Conservation (phyloP, 192 early-diverging fungal genomes). For the Backusella australiensis region DNA sequence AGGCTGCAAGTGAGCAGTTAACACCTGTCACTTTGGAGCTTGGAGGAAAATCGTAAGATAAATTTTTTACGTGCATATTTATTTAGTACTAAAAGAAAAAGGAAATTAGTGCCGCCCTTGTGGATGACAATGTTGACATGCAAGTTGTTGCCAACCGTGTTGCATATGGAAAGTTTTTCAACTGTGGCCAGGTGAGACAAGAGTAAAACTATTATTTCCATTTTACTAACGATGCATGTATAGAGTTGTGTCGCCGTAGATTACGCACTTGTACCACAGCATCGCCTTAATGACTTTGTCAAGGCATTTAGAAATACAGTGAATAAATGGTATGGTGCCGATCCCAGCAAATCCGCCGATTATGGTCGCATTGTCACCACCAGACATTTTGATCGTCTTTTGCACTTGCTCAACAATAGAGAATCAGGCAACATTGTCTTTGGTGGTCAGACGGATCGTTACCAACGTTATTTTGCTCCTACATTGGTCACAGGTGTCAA, state of each 20-base stretch:
- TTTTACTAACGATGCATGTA: not conserved
- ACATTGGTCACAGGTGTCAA: slow-evolving; percentile 75
- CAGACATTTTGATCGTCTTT: slow-evolving; percentile 63
- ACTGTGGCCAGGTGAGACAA: slow-evolving; percentile 74
- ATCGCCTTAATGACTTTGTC: slow-evolving; percentile 46
- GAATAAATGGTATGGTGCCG: slow-evolving; percentile 39
- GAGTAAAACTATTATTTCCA: not conserved
- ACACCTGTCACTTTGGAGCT: slow-evolving; percentile 91
- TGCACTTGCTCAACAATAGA: slow-evolving; percentile 42
- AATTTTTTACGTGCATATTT: not conserved
- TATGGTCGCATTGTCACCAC: slow-evolving; percentile 64
- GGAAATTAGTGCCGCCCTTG: slow-evolving; percentile 51
- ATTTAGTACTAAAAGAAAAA: not conserved
- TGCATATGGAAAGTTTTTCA: slow-evolving; percentile 78
- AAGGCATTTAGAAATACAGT: slow-evolving; percentile 40
- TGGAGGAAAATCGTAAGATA: slow-evolving; percentile 80
- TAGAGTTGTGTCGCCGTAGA: slow-evolving; percentile 81
- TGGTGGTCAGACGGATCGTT: slow-evolving; percentile 60
- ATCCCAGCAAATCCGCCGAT: slow-evolving; percentile 40
- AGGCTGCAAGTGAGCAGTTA: slow-evolving; percentile 80
- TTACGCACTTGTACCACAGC: slow-evolving; percentile 61
- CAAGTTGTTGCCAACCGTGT: slow-evolving; percentile 69
- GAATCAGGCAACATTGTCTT: slow-evolving; percentile 51
- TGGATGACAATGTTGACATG: slow-evolving; percentile 67
- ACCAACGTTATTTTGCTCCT: slow-evolving; percentile 75